phyloP scores from a whole-genome alignment of 2,329 filamentous ascomycete species.

The Botrytis fragariae region DNA sequence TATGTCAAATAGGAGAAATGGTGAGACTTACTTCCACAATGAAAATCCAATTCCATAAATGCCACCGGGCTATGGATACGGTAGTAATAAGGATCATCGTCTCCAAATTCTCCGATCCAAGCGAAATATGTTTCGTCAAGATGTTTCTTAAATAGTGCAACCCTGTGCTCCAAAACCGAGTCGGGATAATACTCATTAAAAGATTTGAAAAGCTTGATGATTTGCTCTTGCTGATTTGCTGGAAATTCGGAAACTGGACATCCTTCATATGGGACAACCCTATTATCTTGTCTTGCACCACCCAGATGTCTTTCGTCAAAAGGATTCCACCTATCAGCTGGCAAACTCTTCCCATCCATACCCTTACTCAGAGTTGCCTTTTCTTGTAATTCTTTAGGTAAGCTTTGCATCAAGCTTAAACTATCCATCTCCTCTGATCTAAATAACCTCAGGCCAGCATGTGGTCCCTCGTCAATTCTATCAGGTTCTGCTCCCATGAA shows the following conservation, averaged over 20 bases:
- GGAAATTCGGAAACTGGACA: constrained; percentile 52
- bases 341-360: constrained; percentile 38
- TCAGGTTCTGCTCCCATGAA: constrained; percentile 83
- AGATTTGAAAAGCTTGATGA: constrained; percentile 59
- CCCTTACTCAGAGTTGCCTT: constrained; percentile 38
- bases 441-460: constrained; percentile 33
- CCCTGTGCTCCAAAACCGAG: constrained; percentile 51
- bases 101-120: constrained; percentile 70
- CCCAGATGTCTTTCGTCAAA: constrained; percentile 77
- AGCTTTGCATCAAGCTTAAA: constrained; percentile 36
- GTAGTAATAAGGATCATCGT: constrained; percentile 73
- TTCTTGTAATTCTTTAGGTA: constrained; percentile 33
- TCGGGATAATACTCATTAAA: constrained; percentile 68
- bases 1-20: not conserved
- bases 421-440: constrained; percentile 32
- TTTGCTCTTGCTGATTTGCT: constrained; percentile 48
- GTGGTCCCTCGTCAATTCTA: constrained; percentile 36
- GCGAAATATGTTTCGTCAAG: constrained; percentile 73
- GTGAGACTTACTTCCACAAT: constrained; percentile 53
- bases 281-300: constrained; percentile 76
- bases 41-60: constrained; percentile 75
- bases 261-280: constrained; percentile 70
- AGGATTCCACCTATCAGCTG: constrained; percentile 68
- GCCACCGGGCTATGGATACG: constrained; percentile 74
- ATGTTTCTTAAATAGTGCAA: constrained; percentile 53